These are phyloP conservation scores for Phlyctochytrium planicorne DNA, from an alignment of 192 early-diverging fungal genomes.

Conservation along the genomic window DNA sequence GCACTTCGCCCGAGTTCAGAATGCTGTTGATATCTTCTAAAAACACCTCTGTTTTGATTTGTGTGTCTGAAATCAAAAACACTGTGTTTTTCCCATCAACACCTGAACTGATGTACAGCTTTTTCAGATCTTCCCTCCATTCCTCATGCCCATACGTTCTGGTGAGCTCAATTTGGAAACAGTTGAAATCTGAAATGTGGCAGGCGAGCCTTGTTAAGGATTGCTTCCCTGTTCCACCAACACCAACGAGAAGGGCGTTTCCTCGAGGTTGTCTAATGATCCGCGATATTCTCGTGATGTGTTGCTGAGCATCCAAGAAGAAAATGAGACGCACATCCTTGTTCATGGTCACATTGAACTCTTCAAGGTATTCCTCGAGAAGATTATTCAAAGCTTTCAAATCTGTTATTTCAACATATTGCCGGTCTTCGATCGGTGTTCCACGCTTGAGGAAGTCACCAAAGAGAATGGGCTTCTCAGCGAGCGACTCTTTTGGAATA, in stretches of 20 bases:
- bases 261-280: constrained; percentile 61
- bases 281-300: constrained; percentile 52
- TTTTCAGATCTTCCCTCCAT: constrained; percentile 61
- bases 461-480: constrained; percentile 57
- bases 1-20: constrained; percentile 62
- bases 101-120: constrained; percentile 52
- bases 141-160: constrained; percentile 54
- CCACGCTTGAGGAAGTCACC: constrained; percentile 58
- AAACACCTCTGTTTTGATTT: constrained; percentile 60
- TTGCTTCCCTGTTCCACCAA: constrained; percentile 62
- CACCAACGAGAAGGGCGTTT: constrained; percentile 58
- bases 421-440: constrained; percentile 54
- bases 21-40: constrained; percentile 61
- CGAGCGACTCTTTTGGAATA: constrained; percentile 46
- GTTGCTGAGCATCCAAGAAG: constrained; percentile 62
- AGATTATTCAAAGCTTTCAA: constrained; percentile 55
- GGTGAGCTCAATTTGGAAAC: constrained; percentile 59
- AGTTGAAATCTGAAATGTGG: constrained; percentile 60
- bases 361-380: constrained; percentile 64
- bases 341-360: constrained; percentile 61
- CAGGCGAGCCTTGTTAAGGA: constrained; percentile 57
- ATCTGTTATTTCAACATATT: constrained; percentile 56
- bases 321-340: constrained; percentile 59
- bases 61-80: constrained; percentile 59
- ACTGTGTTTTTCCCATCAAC: constrained; percentile 65